Evolutionary conservation across 257 asterid genomes (phyloP), one percentile per base, ranked within the genome.

Genomic region (Cinchona pubescens): DNA sequence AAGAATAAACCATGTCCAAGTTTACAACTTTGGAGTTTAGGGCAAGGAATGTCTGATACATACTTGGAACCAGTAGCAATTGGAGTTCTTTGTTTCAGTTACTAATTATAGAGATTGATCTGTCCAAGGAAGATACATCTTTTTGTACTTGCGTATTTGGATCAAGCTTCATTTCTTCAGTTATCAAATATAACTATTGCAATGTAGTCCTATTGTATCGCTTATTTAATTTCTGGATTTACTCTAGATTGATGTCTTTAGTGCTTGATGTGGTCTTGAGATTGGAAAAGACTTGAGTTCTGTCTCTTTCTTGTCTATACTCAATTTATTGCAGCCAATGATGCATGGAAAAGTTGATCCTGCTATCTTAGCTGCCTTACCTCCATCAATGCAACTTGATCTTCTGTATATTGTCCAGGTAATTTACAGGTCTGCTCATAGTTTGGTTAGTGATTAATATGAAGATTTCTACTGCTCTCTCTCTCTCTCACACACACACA

Each of bases 321-420:
- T 13, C 34, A 63, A 42, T 68, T 71, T 37, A 68, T n/a, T 83
- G 79, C 82, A 95, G 99, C 98, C 98, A 32, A 88, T 85, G 80
- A 90, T 91, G 87, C 86, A 91, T 53, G 98, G 96, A 76, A 91
- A 87, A 78, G 82, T 95, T 77, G 99, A 95, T 87, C 99, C 98
- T 73, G 93, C 97, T 61, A 82, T 95, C 72, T 83, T 95, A 86
- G 99, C 99, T 72, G 74, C 94, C 73, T 81, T 95, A 83, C 99
- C 99, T 78, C 99, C 98, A 45, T 95, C 99, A 1, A 88, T 95
- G 99, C 99, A 95, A 83, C 98, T 95, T 74, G 99, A 95, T 82
- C 99, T 95, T 82, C 99, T 95, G n/a, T n/a, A n/a, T n/a, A n/a
- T n/a, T 78, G 96, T 85, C 58, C 99, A 95, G 96, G 99, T 95